These are phyloP conservation scores for Penicillium sp. DNA, from an alignment of 2,329 filamentous ascomycete species.

Conservation along the genomic window DNA sequence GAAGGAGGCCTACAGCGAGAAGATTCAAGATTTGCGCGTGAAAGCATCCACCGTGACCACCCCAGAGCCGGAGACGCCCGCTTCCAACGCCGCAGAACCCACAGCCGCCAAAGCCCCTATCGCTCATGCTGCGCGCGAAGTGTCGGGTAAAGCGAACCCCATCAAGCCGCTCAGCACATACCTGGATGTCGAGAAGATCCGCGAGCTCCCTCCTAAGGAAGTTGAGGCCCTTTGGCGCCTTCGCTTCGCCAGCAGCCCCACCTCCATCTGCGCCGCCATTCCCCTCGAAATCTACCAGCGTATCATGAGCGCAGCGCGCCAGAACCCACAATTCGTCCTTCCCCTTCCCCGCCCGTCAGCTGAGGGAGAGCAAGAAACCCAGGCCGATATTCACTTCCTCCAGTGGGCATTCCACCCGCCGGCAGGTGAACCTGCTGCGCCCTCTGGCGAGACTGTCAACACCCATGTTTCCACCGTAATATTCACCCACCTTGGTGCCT, in stretches of 20 bases:
- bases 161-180: slow-evolving; percentile 67
- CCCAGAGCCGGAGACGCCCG: slow-evolving; percentile 40
- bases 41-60: slow-evolving; percentile 60
- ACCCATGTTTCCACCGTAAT: slow-evolving; percentile 72
- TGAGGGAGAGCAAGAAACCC: slow-evolving; percentile 23
- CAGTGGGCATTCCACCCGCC: slow-evolving; percentile 89
- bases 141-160: slow-evolving; percentile 52
- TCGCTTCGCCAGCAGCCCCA: slow-evolving; percentile 70
- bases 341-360: slow-evolving; percentile 63
- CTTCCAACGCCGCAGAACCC: slow-evolving; percentile 37
- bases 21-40: slow-evolving; percentile 71
- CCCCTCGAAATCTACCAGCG: slow-evolving; percentile 70
- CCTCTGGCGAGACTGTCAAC: slow-evolving; percentile 41
- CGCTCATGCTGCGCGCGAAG: slow-evolving; percentile 37
- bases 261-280: slow-evolving; percentile 81
- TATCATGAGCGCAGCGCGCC: slow-evolving; percentile 70
- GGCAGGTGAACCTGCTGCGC: slow-evolving; percentile 31
- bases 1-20: slow-evolving; percentile 79
- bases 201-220: slow-evolving; percentile 72
- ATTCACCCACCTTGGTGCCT: slow-evolving; percentile 92
- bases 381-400: slow-evolving; percentile 88
- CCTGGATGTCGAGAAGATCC: slow-evolving; percentile 78
- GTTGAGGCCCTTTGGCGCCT: slow-evolving; percentile 88
- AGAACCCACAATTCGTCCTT: slow-evolving; percentile 85
- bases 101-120: slow-evolving; percentile 36